Evolutionary conservation across 2,329 filamentous ascomycete genomes (phyloP).

Genomic region (Ophiostoma triangulosporum): DNA sequence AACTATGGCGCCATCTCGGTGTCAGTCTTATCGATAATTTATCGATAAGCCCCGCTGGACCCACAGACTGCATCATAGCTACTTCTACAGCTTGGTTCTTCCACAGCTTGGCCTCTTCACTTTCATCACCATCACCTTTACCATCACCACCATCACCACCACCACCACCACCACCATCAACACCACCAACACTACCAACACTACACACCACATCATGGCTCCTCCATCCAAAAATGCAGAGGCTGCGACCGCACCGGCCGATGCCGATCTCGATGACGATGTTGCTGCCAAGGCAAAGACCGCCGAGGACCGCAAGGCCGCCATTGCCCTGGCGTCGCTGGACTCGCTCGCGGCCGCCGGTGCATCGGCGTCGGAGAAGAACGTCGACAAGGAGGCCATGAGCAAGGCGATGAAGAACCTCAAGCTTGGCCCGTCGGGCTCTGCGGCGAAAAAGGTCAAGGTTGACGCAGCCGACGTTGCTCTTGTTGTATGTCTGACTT

Average conservation of each 20-base stretch:
- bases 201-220: neutral
- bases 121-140: neutral
- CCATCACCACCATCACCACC: neutral
- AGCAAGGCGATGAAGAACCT: conserved; percentile 59
- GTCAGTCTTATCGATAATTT: too few relatives aligned
- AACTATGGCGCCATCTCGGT: too few relatives aligned
- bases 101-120: neutral
- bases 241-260: neutral
- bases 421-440: conserved; percentile 24
- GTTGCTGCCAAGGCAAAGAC: conserved; percentile 41
- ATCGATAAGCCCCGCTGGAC: neutral
- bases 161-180: neutral
- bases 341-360: conserved; percentile 36
- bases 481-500: conserved; percentile 42
- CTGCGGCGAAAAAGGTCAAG: conserved; percentile 49
- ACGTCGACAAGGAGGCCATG: conserved; percentile 57
- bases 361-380: conserved; percentile 34
- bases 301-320: conserved; percentile 66
- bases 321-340: conserved; percentile 57
- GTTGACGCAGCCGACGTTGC: conserved; percentile 59
- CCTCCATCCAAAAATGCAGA: neutral
- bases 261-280: conserved; percentile 26
- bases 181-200: neutral
- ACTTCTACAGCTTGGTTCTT: neutral
- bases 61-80: neutral